Evolutionary conservation across 2,329 filamentous ascomycete genomes (phyloP).

Genomic region (Achaetomium macrosporum): DNA sequence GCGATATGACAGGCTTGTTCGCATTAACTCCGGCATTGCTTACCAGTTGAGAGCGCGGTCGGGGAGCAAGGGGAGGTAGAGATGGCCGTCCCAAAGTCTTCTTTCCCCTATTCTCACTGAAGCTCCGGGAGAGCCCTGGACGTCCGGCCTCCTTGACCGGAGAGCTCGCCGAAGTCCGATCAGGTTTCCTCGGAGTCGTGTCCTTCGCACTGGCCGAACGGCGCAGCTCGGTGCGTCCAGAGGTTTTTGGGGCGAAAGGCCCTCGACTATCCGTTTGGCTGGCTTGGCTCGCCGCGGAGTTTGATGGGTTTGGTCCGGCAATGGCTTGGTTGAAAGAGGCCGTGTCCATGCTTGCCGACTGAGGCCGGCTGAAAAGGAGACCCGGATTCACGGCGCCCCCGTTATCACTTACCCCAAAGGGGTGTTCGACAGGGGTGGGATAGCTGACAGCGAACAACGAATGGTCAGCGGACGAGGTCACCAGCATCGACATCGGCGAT

Average conservation of each 20-base stretch:
- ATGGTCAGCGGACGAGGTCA: constrained; percentile 33
- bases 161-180: constrained; percentile 41
- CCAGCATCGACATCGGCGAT: constrained; percentile 36
- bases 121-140: constrained; percentile 48
- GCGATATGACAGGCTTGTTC: constrained; percentile 32
- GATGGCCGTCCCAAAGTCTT: constrained; percentile 36
- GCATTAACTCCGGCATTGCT: constrained; percentile 29
- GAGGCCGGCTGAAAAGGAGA: constrained; percentile 49
- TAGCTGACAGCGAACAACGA: constrained; percentile 39
- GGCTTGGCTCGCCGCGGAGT: constrained; percentile 13
- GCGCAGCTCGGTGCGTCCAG: constrained; percentile 35
- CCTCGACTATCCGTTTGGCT: constrained; percentile 20
- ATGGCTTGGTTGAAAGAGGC: constrained; percentile 29
- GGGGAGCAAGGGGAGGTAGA: constrained; percentile 41
- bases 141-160: constrained; percentile 45
- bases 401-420: constrained; percentile 42
- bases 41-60: constrained; percentile 26
- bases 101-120: constrained; percentile 48
- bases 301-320: constrained; percentile 25
- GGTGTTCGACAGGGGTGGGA: constrained; percentile 41
- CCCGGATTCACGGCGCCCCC: constrained; percentile 52
- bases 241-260: constrained; percentile 27
- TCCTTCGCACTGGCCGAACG: constrained; percentile 43
- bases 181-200: constrained; percentile 36
- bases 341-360: constrained; percentile 41